Evolutionary conservation across 441 rosid species (phyloP), one percentile per base, ranked within the genome.

Genomic region (Erodium moschatum): DNA sequence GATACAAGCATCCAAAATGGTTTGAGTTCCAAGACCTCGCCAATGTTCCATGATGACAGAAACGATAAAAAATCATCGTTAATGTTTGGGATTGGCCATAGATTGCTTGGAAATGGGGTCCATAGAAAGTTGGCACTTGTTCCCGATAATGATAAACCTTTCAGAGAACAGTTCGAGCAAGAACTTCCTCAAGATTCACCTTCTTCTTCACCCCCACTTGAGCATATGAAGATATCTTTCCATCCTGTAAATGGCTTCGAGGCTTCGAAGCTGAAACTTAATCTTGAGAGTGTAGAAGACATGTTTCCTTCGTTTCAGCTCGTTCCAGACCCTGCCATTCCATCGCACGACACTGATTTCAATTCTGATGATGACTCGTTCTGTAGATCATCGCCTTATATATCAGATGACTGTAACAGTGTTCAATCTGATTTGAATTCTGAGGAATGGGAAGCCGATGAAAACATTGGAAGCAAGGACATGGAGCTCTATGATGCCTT

Each of bases 191-290:
- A 72, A 63, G 80, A 80, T 79, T 84, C 86, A 62, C 68, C 80
- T 61, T 77, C 88, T 24, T 84, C 92, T 65, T 93, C 98, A 13
- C 97, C 98, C 6, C 96, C 97, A 35, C 84, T 93, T 60, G 90
- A 89, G 67, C 92, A 84, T 76, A 93, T 93, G 97, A 89, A 84
- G 77, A 83, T 93, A 74, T 89, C 95, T 76, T 92, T 91, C 84
- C 89, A 56, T 67, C 96, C 90, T 38, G 63, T 81, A n/a, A 85
- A 84, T 81, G 83, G 86, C 67, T 71, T 79, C 65, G 89, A 85
- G 74, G 75, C 81, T 70, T 87, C 92, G 19, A 89, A 81, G 67
- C 82, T 93, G 72, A 86, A 81, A 78, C 82, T 93, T 69, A 87
- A 79, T 44, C 50, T 44, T 44, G 50, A 84, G 64, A 79, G 76